Percentiles rank a stretch among this genome's conserved stretches.
These are phyloP conservation scores for Metschnikowia arizonensis DNA, from an alignment of 805 yeast genomes.

Conservation along the genomic window DNA sequence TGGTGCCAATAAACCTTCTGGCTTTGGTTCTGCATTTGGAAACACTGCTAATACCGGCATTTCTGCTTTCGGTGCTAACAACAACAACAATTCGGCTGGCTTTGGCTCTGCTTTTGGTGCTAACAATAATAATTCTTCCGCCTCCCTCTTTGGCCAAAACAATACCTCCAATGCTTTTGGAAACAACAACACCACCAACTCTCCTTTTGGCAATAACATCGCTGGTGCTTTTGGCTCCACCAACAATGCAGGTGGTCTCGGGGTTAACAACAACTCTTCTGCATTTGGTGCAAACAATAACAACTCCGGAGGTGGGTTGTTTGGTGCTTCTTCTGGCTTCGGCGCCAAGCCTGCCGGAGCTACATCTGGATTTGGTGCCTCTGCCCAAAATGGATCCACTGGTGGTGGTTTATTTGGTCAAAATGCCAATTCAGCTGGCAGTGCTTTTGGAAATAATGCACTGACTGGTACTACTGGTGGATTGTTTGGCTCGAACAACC, in stretches of 20 bases:
- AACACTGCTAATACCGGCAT: slow-evolving; percentile 19
- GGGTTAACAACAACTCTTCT: slow-evolving; percentile 11
- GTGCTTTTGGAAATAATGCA: slow-evolving; percentile 11
- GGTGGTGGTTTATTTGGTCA: slow-evolving; percentile 13
- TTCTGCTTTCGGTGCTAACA: slow-evolving; percentile 24
- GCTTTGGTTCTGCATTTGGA: slow-evolving; percentile 29
- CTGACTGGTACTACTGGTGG: slow-evolving; percentile 15
- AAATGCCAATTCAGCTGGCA: slow-evolving; percentile 9
- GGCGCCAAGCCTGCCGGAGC: slow-evolving; percentile 24
- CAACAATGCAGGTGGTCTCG: slow-evolving; percentile 14
- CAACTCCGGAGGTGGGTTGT: slow-evolving; percentile 17
- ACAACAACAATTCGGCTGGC: slow-evolving; percentile 21
- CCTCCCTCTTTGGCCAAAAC: slow-evolving; percentile 14
- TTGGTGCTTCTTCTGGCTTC: slow-evolving; percentile 31
- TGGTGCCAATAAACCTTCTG: slow-evolving; percentile 20
- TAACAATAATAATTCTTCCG: slow-evolving; percentile 8
- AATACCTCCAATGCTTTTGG: slow-evolving; percentile 28
- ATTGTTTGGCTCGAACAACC: slow-evolving; percentile 21
- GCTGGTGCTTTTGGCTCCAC: slow-evolving; percentile 12
- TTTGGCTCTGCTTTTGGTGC: slow-evolving; percentile 15
- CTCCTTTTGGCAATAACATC: slow-evolving; percentile 13
- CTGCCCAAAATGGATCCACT: slow-evolving; percentile 17
- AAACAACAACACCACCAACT: slow-evolving; percentile 20
- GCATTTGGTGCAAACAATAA: slow-evolving; percentile 12
- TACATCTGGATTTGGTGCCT: slow-evolving; percentile 2